A percentile compares a stretch with the other conserved stretches of the same genome.
phyloP scores from a whole-genome alignment of 208 protist species.

The Leishmania martiniquensis region DNA sequence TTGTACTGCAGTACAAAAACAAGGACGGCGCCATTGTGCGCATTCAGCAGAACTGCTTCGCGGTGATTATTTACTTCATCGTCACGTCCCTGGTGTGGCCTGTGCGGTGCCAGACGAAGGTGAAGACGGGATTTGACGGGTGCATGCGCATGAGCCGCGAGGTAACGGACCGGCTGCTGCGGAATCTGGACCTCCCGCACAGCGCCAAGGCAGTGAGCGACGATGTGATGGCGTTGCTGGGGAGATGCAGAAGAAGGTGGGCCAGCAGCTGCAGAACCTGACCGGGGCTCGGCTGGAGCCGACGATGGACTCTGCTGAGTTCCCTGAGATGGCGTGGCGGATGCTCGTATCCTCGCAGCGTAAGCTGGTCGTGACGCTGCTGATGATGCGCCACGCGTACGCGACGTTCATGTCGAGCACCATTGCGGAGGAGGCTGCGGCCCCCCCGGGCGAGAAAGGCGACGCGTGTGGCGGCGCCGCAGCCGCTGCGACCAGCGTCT shows the following conservation, averaged over 20 bases:
- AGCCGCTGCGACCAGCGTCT: slow-evolving; percentile 41
- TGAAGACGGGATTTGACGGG: slow-evolving; percentile 73
- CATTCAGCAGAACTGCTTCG: slow-evolving; percentile 91
- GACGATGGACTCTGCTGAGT: slow-evolving; percentile 80
- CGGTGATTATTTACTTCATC: slow-evolving; percentile 87
- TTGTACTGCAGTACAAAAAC: slow-evolving; percentile 75
- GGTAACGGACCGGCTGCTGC: slow-evolving; percentile 62
- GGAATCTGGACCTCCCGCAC: slow-evolving; percentile 86
- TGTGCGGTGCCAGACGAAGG: slow-evolving; percentile 68
- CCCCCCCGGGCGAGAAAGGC: slow-evolving; percentile 3
- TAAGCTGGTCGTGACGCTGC: slow-evolving; percentile 63
- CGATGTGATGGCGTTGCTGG: slow-evolving; percentile 48
- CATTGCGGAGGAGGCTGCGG: slow-evolving; percentile 24
- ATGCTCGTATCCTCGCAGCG: slow-evolving; percentile 60
- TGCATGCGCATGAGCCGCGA: slow-evolving; percentile 77
- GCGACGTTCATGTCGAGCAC: slow-evolving; percentile 82
- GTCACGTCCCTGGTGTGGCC: slow-evolving; percentile 84
- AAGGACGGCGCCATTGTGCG: slow-evolving; percentile 65
- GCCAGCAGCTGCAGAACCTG: slow-evolving; percentile 49
- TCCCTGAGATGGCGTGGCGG: slow-evolving; percentile 68
- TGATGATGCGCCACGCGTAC: slow-evolving; percentile 87
- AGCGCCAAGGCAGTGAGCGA: slow-evolving; percentile 59
- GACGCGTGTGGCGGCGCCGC: slow-evolving; percentile 18
- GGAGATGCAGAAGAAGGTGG: slow-evolving; percentile 69
- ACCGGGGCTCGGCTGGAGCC: slow-evolving; percentile 64